Percentiles rank a stretch among this genome's conserved stretches.
These are phyloP conservation scores for Eucalyptus caleyi DNA, from an alignment of 345 rosid genomes.

Conservation along the genomic window DNA sequence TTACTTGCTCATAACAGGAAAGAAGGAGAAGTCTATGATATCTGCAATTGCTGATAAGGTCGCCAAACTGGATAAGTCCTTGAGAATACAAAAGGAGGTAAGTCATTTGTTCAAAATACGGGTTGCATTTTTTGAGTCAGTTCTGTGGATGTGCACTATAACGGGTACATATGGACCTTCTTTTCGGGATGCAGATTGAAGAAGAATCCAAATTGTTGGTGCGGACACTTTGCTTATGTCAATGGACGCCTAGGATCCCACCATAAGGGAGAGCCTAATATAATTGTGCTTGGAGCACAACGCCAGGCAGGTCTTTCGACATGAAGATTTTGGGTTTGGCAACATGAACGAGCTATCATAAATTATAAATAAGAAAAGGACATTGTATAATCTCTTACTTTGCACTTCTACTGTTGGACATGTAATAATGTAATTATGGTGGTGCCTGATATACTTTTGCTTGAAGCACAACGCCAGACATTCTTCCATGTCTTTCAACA, in stretches of 20 bases:
- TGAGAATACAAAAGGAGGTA: neutral
- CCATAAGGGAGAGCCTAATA: neutral
- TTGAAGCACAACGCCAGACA: neutral
- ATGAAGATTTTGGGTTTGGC: neutral
- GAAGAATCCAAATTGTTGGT: fast-evolving
- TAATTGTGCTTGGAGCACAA: neutral
- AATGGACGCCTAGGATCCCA: neutral
- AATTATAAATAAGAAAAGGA: neutral
- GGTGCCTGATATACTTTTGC: neutral
- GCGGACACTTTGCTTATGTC: neutral
- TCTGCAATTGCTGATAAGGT: neutral
- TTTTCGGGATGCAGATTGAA: neutral
- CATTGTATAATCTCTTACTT: neutral
- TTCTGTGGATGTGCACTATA: neutral
- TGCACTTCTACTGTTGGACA: neutral
- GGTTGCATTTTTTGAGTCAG: neutral
- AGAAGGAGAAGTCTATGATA: neutral
- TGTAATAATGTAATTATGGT: neutral
- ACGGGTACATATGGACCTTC: neutral
- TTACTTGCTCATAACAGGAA: neutral
- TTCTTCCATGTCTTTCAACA: neutral
- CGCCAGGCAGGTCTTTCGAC: neutral
- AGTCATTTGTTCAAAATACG: neutral
- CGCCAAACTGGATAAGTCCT: neutral
- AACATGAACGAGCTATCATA: neutral